Conservation (phyloP, 2,329 filamentous ascomycete species). For the Fonsecaea erecta region DNA sequence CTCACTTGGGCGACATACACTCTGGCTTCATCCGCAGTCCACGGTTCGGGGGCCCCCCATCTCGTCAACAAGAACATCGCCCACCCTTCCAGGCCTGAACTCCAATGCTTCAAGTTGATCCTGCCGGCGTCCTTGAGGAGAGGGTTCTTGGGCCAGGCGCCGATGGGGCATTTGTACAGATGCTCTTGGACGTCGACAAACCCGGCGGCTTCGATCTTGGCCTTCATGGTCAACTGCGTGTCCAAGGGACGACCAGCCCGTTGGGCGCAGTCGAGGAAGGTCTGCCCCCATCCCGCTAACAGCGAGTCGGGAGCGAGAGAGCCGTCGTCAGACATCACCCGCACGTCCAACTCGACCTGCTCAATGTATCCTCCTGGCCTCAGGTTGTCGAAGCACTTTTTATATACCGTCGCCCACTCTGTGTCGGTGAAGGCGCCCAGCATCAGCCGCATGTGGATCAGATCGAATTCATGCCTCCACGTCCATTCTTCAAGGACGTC, state of each 20-base stretch:
- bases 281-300: conserved; percentile 33
- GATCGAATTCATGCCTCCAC: conserved; percentile 30
- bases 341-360: conserved; percentile 30
- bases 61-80: conserved; percentile 41
- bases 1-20: conserved; percentile 37
- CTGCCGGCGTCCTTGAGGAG: conserved; percentile 53
- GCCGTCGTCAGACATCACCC: conserved; percentile 32
- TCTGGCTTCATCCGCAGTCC: conserved; percentile 37
- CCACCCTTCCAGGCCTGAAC: conserved; percentile 40
- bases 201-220: conserved; percentile 39
- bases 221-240: conserved; percentile 37
- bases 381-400: conserved; percentile 32
- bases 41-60: conserved; percentile 36
- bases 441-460: conserved; percentile 34
- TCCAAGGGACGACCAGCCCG: conserved; percentile 36
- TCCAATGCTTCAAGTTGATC: conserved; percentile 39
- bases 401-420: conserved; percentile 24
- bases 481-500: conserved; percentile 34
- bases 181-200: conserved; percentile 52
- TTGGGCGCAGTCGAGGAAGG: conserved; percentile 36
- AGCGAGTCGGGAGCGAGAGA: conserved; percentile 27
- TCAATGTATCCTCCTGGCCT: conserved; percentile 34
- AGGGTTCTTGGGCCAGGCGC: conserved; percentile 56
- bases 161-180: conserved; percentile 58
- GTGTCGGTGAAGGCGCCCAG: conserved; percentile 34